Conservation (phyloP, 2,329 filamentous ascomycete genomes). For the Microcyclosporella mali region DNA sequence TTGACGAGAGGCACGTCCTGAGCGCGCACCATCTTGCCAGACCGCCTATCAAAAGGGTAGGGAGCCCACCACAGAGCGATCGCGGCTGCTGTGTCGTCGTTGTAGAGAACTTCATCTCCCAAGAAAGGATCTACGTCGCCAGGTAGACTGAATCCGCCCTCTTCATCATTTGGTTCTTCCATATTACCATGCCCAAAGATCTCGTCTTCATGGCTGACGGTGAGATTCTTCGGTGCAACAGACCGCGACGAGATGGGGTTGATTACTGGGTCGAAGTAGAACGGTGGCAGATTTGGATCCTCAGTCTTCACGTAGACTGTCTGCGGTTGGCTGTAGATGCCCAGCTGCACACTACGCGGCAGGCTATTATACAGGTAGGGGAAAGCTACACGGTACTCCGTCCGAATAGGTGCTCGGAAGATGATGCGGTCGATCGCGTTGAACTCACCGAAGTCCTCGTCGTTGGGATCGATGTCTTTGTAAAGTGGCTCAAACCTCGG, state of each 20-base stretch:
- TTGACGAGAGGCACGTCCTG: slow-evolving; percentile 96
- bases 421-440: slow-evolving; percentile 99
- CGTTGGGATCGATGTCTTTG: slow-evolving; percentile 97
- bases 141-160: slow-evolving; percentile 65
- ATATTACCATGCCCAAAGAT: slow-evolving; percentile 78
- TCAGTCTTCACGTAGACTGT: slow-evolving; percentile 84
- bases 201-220: slow-evolving; percentile 84
- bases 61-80: slow-evolving; percentile 98
- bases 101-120: slow-evolving; percentile 81
- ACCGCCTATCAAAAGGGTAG: slow-evolving; percentile 88
- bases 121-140: slow-evolving; percentile 79
- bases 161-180: slow-evolving; percentile 62
- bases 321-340: slow-evolving; percentile 92
- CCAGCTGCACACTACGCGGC: slow-evolving; percentile 84
- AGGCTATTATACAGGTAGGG: slow-evolving; percentile 95
- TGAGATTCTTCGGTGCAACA: slow-evolving; percentile 90
- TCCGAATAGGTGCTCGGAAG: slow-evolving; percentile 89
- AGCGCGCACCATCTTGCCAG: slow-evolving; percentile 90
- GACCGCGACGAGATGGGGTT: slow-evolving; percentile 95
- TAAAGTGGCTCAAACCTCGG: slow-evolving; percentile 95
- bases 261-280: slow-evolving; percentile 96
- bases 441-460: slow-evolving; percentile 98
- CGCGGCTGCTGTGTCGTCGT: slow-evolving; percentile 79
- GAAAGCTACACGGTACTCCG: slow-evolving; percentile 90
- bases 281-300: slow-evolving; percentile 83